Evolutionary conservation across 768 basidiomycete genomes (phyloP).

Genomic region (Boletus eberwhitei): DNA sequence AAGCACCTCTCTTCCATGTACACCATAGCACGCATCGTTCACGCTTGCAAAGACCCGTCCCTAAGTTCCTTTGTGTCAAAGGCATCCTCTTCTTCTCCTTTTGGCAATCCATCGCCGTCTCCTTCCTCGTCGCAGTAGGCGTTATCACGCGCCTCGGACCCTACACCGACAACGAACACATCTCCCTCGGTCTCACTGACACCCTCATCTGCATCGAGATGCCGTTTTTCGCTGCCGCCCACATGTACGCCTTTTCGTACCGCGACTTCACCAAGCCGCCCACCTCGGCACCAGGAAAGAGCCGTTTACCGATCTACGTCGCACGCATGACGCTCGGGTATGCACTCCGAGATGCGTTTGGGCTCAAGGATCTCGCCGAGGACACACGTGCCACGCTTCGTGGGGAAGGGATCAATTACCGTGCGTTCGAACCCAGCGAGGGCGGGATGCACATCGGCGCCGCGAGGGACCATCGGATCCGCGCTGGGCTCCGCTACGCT

Average conservation of each 20-base stretch:
- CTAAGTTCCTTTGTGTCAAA: slow-evolving; percentile 98
- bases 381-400: slow-evolving; percentile 79
- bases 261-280: slow-evolving; percentile 72
- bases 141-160: slow-evolving; percentile 78
- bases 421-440: slow-evolving; percentile 94
- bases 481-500: slow-evolving; percentile 88
- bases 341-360: slow-evolving; percentile 87
- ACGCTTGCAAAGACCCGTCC: slow-evolving; percentile 61
- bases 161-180: slow-evolving; percentile 84
- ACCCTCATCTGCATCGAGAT: slow-evolving; percentile 94
- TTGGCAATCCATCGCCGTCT: slow-evolving; percentile 90
- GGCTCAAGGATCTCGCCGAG: slow-evolving; percentile 79
- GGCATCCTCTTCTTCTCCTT: slow-evolving; percentile 98
- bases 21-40: neutral
- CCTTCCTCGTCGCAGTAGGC: slow-evolving; percentile 81
- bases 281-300: slow-evolving; percentile 16
- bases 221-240: slow-evolving; percentile 94
- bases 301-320: slow-evolving; percentile 48
- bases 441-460: slow-evolving; percentile 88
- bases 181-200: slow-evolving; percentile 88
- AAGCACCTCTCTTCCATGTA: slow-evolving; percentile 16
- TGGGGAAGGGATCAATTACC: slow-evolving; percentile 92
- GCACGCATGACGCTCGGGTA: slow-evolving; percentile 88
- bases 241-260: slow-evolving; percentile 92
- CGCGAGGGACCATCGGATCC: slow-evolving; percentile 81